Evolutionary conservation across 2,329 filamentous ascomycete genomes (phyloP).

Genomic region (Cadophora gregata): DNA sequence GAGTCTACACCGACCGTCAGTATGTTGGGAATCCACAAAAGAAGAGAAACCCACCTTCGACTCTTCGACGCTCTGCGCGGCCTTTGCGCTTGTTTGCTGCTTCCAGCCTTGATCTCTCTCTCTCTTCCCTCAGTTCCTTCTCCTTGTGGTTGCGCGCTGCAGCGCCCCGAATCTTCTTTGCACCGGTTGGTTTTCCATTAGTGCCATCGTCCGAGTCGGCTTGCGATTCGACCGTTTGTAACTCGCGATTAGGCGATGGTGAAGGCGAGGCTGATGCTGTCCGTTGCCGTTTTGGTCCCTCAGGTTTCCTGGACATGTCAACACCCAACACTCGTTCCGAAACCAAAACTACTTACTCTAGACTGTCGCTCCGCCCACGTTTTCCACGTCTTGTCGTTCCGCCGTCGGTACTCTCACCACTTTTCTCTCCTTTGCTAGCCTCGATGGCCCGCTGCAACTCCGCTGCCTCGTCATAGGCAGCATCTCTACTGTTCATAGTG

Average conservation of each 20-base stretch:
- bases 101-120: slow-evolving; percentile 75
- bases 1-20: slow-evolving; percentile 61
- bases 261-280: slow-evolving; percentile 70
- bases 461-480: slow-evolving; percentile 95
- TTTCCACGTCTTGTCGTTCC: slow-evolving; percentile 72
- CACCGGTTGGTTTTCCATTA: slow-evolving; percentile 54
- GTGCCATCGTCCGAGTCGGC: slow-evolving; percentile 77
- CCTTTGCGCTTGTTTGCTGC: slow-evolving; percentile 81
- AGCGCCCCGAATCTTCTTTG: slow-evolving; percentile 66
- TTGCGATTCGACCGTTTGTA: slow-evolving; percentile 53
- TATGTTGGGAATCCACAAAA: slow-evolving; percentile 8
- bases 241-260: slow-evolving; percentile 62
- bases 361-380: slow-evolving; percentile 85
- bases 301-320: slow-evolving; percentile 63
- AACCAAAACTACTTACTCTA: slow-evolving; percentile 73
- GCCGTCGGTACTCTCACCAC: slow-evolving; percentile 50
- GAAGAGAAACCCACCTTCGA: slow-evolving; percentile 67
- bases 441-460: slow-evolving; percentile 88
- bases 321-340: slow-evolving; percentile 37
- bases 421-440: slow-evolving; percentile 83
- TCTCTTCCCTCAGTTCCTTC: slow-evolving; percentile 73
- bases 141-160: slow-evolving; percentile 64
- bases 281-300: slow-evolving; percentile 79
- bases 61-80: slow-evolving; percentile 78
- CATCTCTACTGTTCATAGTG: slow-evolving; percentile 96